Conservation (phyloP, 2,329 filamentous ascomycete genomes). For the Sporothrix luriei region DNA sequence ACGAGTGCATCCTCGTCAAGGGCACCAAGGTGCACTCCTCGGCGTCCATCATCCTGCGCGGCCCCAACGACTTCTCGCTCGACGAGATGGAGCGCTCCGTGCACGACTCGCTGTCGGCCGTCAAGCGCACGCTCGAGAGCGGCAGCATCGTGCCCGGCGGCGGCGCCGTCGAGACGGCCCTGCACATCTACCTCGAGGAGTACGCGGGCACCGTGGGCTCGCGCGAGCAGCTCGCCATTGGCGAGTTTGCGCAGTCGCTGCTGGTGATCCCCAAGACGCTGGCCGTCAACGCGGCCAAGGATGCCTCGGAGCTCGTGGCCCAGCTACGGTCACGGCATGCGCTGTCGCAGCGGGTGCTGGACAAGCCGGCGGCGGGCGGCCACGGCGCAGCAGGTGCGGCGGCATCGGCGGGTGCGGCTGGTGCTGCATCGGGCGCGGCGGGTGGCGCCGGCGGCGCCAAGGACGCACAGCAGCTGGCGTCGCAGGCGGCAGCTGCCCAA, state of each 20-base stretch:
- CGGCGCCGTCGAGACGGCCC: slow-evolving; percentile 95
- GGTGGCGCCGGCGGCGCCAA: slow-evolving; percentile 23
- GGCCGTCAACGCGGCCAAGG: slow-evolving; percentile 95
- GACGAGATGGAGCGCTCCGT: slow-evolving; percentile 99
- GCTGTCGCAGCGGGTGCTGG: slow-evolving; percentile 85
- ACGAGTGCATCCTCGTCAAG: slow-evolving; percentile 96
- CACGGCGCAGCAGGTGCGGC: slow-evolving; percentile 17
- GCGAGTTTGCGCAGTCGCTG: slow-evolving; percentile 92
- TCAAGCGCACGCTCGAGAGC: slow-evolving; percentile 95
- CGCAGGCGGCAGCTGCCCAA: slow-evolving; percentile 5
- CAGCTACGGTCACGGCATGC: slow-evolving; percentile 94
- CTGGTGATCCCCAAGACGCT: slow-evolving; percentile 95
- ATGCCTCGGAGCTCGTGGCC: slow-evolving; percentile 90
- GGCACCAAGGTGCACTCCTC: slow-evolving; percentile 93
- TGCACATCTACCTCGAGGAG: slow-evolving; percentile 98
- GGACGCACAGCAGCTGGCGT: slow-evolving; percentile 9
- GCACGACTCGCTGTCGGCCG: slow-evolving; percentile 93
- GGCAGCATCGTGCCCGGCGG: slow-evolving; percentile 96
- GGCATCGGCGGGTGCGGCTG: neutral
- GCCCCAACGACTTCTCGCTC: slow-evolving; percentile 91
- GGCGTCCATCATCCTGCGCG: slow-evolving; percentile 92
- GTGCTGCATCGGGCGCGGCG: neutral
- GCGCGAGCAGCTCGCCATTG: slow-evolving; percentile 95
- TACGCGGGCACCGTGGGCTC: slow-evolving; percentile 97
- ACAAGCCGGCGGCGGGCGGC: slow-evolving; percentile 48